Conservation (phyloP, 352 stramenopile genomes). For the Aphanomyces invadans region DNA sequence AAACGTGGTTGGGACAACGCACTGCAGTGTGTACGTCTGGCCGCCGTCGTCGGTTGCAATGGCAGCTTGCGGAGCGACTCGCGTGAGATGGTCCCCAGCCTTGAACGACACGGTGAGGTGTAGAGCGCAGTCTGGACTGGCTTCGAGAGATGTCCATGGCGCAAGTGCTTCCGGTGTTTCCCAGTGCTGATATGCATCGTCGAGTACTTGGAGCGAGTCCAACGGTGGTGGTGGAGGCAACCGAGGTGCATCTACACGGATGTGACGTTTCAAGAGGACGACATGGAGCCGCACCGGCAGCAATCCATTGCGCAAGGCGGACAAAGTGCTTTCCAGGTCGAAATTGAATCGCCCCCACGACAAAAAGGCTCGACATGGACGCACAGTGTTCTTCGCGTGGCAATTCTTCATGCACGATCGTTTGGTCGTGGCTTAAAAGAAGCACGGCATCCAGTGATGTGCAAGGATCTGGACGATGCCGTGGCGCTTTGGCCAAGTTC, state of each 20-base stretch:
- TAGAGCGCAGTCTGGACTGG: neutral
- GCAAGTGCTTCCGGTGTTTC: neutral
- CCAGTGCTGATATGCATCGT: neutral
- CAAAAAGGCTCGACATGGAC: neutral
- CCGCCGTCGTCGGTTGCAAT: neutral
- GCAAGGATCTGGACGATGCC: too few relatives aligned
- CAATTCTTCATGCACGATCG: neutral
- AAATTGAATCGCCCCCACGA: neutral
- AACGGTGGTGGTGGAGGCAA: too few relatives aligned
- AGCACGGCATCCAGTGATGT: neutral
- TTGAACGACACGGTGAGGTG: conserved; percentile 18
- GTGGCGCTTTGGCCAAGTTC: too few relatives aligned
- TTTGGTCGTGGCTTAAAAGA: neutral
- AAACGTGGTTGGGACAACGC: neutral
- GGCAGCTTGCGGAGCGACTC: neutral
- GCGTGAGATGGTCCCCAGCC: neutral
- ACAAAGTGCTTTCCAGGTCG: neutral
- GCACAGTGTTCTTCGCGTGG: neutral
- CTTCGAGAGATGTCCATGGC: too few relatives aligned
- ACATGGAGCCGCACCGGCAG: too few relatives aligned
- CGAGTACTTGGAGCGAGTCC: too few relatives aligned
- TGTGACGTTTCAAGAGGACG: too few relatives aligned
- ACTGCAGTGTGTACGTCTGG: neutral
- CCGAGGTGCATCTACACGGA: too few relatives aligned
- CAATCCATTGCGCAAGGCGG: neutral